Evolutionary conservation across 345 rosid species (phyloP).

Genomic region (Turritis glabra): DNA sequence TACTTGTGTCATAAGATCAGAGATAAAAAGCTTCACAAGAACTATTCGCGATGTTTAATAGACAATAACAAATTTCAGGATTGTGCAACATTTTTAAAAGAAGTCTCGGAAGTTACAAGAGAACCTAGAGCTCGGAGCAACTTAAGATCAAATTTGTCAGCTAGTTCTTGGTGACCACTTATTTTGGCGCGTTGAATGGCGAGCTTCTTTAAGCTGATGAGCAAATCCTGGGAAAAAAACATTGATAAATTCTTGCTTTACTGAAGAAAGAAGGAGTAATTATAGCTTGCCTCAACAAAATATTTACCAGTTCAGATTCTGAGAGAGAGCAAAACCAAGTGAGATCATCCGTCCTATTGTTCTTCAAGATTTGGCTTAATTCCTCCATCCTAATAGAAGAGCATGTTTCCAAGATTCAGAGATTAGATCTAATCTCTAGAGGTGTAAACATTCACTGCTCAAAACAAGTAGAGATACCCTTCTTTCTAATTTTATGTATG

Average conservation of each 20-base stretch:
- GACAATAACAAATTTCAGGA: not conserved
- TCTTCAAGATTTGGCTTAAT: not conserved
- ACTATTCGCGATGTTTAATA: no score
- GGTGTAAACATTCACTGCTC: not conserved
- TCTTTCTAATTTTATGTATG: no score
- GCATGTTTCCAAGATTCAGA: not conserved
- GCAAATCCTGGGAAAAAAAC: constrained; percentile 61
- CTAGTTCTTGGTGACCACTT: constrained; percentile 55
- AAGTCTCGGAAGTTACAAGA: not conserved
- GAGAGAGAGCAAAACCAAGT: not conserved
- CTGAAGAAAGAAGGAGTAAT: not conserved
- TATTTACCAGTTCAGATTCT: constrained; percentile 56
- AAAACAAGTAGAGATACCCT: no score
- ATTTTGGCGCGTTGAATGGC: constrained; percentile 55
- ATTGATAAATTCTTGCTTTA: not conserved
- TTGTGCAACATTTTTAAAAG: no score
- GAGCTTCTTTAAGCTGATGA: constrained; percentile 63
- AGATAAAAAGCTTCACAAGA: no score
- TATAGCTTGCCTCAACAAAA: not conserved
- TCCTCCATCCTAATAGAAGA: not conserved
- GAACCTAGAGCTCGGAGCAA: constrained; percentile 65
- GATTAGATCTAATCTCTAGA: no score
- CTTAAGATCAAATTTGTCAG: constrained; percentile 60
- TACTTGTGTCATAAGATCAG: not conserved
- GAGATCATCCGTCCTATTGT: not conserved